A percentile compares a stretch with the other conserved stretches of the same genome.
Evolutionary conservation across 2,329 filamentous ascomycete species (phyloP).

Genomic region (Coniochaeta sp.): DNA sequence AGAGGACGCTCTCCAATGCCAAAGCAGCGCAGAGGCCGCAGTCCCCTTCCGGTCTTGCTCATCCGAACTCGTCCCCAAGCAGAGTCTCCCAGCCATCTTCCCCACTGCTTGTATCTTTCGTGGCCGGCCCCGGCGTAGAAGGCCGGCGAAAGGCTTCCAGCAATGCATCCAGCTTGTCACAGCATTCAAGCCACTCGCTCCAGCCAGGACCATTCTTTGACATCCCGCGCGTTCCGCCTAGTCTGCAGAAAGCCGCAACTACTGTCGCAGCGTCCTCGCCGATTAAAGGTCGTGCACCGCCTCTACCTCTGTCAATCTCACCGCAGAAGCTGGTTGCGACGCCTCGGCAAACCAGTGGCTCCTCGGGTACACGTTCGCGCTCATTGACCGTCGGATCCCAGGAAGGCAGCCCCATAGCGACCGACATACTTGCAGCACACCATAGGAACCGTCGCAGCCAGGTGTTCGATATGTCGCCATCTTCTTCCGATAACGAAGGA

Average conservation of each 20-base stretch:
- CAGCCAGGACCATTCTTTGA: constrained; percentile 69
- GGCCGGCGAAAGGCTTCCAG: constrained; percentile 83
- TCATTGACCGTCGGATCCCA: constrained; percentile 93
- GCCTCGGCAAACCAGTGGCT: constrained; percentile 52
- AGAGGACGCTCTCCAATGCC: constrained; percentile 75
- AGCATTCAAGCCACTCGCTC: constrained; percentile 59
- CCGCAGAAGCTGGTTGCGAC: constrained; percentile 57
- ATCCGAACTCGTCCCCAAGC: constrained; percentile 80
- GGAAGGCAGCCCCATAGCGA: constrained; percentile 70
- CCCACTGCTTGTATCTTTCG: constrained; percentile 93
- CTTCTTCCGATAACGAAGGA: constrained; percentile 95
- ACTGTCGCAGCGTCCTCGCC: constrained; percentile 49
- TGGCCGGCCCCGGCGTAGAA: constrained; percentile 74
- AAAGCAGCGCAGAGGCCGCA: constrained; percentile 72
- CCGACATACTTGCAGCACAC: constrained; percentile 59
- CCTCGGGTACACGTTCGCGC: constrained; percentile 64
- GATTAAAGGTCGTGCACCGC: constrained; percentile 45
- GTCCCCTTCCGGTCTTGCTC: constrained; percentile 75
- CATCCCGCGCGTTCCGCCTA: constrained; percentile 54
- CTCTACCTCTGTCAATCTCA: constrained; percentile 44
- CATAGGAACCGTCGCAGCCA: constrained; percentile 91
- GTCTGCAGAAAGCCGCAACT: constrained; percentile 53
- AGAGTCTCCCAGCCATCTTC: constrained; percentile 74
- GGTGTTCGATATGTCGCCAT: constrained; percentile 92
- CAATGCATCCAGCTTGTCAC: constrained; percentile 75